A percentile compares a stretch with the other conserved stretches of the same genome.
These are phyloP conservation scores for Clonostachys sp. DNA, from an alignment of 2,329 filamentous ascomycete genomes.

Conservation along the genomic window DNA sequence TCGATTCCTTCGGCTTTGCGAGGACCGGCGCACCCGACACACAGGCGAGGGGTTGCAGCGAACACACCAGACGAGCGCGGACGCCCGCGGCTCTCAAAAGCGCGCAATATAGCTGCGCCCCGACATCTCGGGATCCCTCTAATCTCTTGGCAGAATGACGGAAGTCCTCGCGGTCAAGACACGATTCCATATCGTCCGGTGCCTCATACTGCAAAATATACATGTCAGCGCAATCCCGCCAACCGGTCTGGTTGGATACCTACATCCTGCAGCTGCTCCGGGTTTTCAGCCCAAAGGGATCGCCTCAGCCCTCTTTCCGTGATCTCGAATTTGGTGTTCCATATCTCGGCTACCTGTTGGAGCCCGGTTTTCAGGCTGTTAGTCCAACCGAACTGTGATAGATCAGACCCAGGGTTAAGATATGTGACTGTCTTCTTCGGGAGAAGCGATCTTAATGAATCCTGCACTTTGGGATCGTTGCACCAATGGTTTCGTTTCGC, in stretches of 20 bases:
- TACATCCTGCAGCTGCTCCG: constrained; percentile 56
- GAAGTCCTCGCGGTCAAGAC: constrained; percentile 71
- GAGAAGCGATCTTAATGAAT: constrained; percentile 59
- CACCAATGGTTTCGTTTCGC: constrained; percentile 83
- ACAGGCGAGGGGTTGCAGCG: constrained; percentile 78
- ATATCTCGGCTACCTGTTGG: constrained; percentile 62
- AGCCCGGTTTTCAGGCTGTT: constrained; percentile 77
- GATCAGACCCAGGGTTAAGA: constrained; percentile 61
- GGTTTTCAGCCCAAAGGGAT: constrained; percentile 70
- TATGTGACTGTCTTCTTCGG: constrained; percentile 60
- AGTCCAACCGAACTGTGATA: constrained; percentile 71
- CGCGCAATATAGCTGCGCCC: constrained; percentile 86
- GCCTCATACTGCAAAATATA: constrained; percentile 40
- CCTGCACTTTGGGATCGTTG: constrained; percentile 69
- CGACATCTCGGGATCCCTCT: constrained; percentile 81
- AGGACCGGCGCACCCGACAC: constrained; percentile 45
- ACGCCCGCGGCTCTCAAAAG: constrained; percentile 80
- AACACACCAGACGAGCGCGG: constrained; percentile 80
- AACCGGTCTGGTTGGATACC: constrained; percentile 7
- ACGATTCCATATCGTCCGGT: constrained; percentile 60
- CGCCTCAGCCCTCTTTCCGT: constrained; percentile 66
- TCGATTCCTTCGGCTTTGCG: constrained; percentile 25
- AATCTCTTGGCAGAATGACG: constrained; percentile 62
- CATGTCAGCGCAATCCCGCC: neutral
- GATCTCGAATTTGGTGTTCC: constrained; percentile 65